Base-by-base conservation (phyloP, 495 filamentous ascomycete species). In the Daldinia bambusicola region DNA sequence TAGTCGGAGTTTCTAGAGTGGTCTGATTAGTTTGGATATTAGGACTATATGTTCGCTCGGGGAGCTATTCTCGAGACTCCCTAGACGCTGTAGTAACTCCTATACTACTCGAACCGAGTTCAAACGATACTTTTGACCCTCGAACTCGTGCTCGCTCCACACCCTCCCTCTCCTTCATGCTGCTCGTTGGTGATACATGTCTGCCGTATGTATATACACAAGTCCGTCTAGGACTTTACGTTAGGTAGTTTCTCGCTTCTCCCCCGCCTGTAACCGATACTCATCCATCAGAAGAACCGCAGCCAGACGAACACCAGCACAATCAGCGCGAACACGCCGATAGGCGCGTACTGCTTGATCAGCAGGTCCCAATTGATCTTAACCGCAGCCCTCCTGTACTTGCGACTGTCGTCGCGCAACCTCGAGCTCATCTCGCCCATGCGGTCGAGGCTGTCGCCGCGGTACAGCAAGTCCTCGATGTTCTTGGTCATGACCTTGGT, bases 401-500 rank as follows among this genome's bases (percentile, higher is more conserved):
- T 97, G 80, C 89, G 91, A 76, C 91, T 95, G 78, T 99, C 95
- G 74, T 99, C 95, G 50, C 91, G 85, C 78, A 99, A 76, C 66
- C 93, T 81, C 43, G 88, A 89, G 55, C 92, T 95, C 81, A 98
- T 88, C 81, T 98, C 95, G 31, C 95, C 96, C 95, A 99, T 99
- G 61, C 93, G 86, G 82, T 99, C 96, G 68, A 99, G 81, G 75
- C 90, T 95, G 76, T 98, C 95, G 8, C 95, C 95, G 60, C 95
- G 86, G 76, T 99, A 99, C 63, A 99, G 79, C 76, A 99, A 80
- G 78, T 99, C 95, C 83, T 99, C 95, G 75, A 99, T 99, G 79
- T 99, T 99, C 87, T 98, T 99, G 36, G 95, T 98, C 95, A 99
- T 99, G 70, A 98, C 94, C 80, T 97, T 93, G 13, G 95, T 98